These are phyloP conservation scores for Passiflora organensis DNA, from an alignment of 345 rosid genomes.

Conservation along the genomic window DNA sequence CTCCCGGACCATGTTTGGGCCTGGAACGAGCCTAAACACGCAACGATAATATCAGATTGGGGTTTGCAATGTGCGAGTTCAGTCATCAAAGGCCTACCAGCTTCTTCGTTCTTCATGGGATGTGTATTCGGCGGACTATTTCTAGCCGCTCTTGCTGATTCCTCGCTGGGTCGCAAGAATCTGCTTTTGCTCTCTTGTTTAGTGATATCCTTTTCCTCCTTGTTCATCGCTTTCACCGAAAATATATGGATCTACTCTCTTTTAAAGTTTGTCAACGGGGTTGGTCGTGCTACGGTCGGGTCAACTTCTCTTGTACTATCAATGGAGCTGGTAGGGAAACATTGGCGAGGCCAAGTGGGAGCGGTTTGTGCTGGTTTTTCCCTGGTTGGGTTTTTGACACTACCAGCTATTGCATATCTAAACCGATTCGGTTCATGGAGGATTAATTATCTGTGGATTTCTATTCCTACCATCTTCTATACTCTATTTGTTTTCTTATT, in stretches of 20 bases:
- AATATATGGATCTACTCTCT: conserved; percentile 17
- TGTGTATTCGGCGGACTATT: conserved; percentile 14
- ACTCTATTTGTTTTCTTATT: neutral
- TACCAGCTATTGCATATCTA: conserved; percentile 13
- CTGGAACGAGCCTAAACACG: conserved; percentile 1
- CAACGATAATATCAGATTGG: conserved; percentile 16
- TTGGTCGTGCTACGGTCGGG: conserved; percentile 17
- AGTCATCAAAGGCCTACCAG: conserved; percentile 19
- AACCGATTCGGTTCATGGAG: conserved; percentile 15
- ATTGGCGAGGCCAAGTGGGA: conserved; percentile 18
- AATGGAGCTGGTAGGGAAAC: conserved; percentile 15
- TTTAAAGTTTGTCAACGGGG: conserved; percentile 12
- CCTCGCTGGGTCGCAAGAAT: conserved; percentile 19
- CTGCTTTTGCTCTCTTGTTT: conserved; percentile 13
- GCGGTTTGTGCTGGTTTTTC: conserved; percentile 4
- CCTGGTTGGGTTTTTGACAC: conserved; percentile 19
- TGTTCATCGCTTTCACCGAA: conserved; percentile 16
- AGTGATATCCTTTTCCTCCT: conserved; percentile 10
- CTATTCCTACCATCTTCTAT: neutral
- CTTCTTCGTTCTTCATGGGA: conserved; percentile 21
- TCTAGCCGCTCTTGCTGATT: conserved; percentile 16
- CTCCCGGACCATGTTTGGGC: conserved; percentile 5
- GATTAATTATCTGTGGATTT: conserved; percentile 11
- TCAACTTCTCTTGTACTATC: conserved; percentile 18
- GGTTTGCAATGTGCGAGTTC: conserved; percentile 16